Evolutionary conservation across 169 alveolate species (phyloP).

Genomic region (Neospora caninum): DNA sequence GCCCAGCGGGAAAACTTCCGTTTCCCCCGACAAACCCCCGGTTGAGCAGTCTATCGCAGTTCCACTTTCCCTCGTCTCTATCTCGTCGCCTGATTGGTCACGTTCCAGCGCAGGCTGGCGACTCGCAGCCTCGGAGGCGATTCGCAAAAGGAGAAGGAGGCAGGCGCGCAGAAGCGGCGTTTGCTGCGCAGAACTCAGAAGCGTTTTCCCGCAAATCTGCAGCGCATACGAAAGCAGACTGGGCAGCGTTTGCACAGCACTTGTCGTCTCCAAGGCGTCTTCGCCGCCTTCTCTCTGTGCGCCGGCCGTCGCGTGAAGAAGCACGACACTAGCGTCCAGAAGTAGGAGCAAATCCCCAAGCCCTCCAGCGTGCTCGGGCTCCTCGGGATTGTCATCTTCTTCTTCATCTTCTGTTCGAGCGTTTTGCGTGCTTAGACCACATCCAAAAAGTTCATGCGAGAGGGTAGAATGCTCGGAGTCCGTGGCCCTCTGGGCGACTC

Average conservation of each 20-base stretch:
- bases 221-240: background rate
- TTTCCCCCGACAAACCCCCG: too few species aligned
- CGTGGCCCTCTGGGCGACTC: too few species aligned
- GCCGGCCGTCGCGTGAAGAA: background rate
- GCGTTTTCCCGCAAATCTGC: background rate
- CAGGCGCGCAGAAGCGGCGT: background rate
- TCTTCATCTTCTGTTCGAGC: background rate
- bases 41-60: too few species aligned
- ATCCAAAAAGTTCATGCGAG: background rate
- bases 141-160: background rate
- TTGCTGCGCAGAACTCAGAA: background rate
- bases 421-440: background rate
- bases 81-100: too few species aligned
- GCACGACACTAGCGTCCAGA: background rate
- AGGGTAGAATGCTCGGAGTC: too few species aligned
- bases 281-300: background rate
- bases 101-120: too few species aligned
- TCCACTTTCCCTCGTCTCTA: too few species aligned
- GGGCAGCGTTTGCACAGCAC: background rate
- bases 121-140: background rate
- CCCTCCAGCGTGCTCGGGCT: background rate
- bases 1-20: too few species aligned
- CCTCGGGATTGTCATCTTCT: background rate
- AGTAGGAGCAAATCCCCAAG: background rate
- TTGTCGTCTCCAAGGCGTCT: too few species aligned